A percentile compares a stretch with the other conserved stretches of the same genome.
Evolutionary conservation across 176 grass and related monocot genomes (phyloP).

Genomic region (Raddia distichophylla): DNA sequence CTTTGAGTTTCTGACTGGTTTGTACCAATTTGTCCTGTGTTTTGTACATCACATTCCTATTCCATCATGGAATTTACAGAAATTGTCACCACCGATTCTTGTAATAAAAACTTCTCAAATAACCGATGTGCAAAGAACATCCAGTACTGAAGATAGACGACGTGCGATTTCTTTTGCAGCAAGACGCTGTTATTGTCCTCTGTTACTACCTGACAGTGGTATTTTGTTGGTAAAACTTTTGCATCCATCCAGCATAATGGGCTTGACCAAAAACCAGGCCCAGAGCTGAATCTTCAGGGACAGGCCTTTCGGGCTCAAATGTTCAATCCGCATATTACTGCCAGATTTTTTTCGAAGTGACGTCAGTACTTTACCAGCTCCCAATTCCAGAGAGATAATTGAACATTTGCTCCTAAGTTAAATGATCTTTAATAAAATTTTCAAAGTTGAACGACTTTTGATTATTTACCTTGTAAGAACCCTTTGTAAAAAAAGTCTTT

Average conservation of each 20-base stretch:
- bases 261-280: not conserved
- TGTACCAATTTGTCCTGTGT: not conserved
- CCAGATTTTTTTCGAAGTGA: conserved; percentile 9
- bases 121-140: not conserved
- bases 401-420: no score
- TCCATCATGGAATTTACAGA: not conserved
- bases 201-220: no score
- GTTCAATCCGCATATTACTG: not conserved
- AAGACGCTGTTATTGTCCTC: not conserved
- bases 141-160: not conserved
- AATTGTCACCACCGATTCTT: not conserved
- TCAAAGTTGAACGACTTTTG: no score
- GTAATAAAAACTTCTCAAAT: not conserved
- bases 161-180: not conserved
- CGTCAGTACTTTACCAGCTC: no score
- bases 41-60: not conserved
- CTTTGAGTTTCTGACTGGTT: conserved; percentile 22
- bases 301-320: not conserved
- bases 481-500: no score
- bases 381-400: no score
- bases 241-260: not conserved
- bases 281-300: not conserved
- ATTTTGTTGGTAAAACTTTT: not conserved
- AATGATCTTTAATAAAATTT: no score
- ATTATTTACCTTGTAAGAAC: no score